Percentiles rank a stretch among this genome's conserved stretches.
phyloP scores from a whole-genome alignment of 805 yeast genomes.

The Kuraishia molischiana region DNA sequence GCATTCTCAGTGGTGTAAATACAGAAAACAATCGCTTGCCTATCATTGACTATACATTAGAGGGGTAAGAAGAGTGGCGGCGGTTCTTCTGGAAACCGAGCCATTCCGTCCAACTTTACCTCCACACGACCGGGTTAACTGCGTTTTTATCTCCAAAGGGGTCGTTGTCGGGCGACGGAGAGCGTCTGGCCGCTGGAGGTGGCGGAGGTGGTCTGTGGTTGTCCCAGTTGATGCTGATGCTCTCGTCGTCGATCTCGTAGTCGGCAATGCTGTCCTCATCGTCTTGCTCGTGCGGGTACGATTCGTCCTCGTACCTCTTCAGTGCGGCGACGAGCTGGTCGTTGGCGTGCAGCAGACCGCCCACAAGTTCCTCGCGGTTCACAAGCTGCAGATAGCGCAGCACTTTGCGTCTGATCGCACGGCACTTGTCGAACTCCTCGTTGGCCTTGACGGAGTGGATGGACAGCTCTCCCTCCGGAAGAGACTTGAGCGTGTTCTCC shows the following conservation, averaged over 20 bases:
- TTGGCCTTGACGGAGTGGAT: conserved; percentile 53
- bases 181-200: conserved; percentile 10
- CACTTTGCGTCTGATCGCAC: conserved; percentile 66
- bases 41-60: no score
- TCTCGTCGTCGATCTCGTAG: conserved; percentile 22
- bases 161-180: conserved; percentile 7
- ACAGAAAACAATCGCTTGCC: background rate
- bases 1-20: background rate
- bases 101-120: conserved; percentile 7
- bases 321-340: conserved; percentile 78
- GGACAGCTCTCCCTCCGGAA: conserved; percentile 40
- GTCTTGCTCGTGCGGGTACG: conserved; percentile 34
- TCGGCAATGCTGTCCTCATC: conserved; percentile 26
- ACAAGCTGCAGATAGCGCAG: conserved; percentile 77
- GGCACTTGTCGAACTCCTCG: conserved; percentile 64
- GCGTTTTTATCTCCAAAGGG: conserved; percentile 24
- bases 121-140: conserved; percentile 18
- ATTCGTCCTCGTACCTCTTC: conserved; percentile 52
- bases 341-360: conserved; percentile 81
- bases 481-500: conserved; percentile 41
- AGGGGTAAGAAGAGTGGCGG: no score
- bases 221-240: conserved; percentile 5
- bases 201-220: conserved; percentile 15
- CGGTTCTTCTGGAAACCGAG: conserved; percentile 1
- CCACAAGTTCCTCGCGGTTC: conserved; percentile 77